Conservation (phyloP, 129 eudicot genomes). For the Escallonia rubra region DNA sequence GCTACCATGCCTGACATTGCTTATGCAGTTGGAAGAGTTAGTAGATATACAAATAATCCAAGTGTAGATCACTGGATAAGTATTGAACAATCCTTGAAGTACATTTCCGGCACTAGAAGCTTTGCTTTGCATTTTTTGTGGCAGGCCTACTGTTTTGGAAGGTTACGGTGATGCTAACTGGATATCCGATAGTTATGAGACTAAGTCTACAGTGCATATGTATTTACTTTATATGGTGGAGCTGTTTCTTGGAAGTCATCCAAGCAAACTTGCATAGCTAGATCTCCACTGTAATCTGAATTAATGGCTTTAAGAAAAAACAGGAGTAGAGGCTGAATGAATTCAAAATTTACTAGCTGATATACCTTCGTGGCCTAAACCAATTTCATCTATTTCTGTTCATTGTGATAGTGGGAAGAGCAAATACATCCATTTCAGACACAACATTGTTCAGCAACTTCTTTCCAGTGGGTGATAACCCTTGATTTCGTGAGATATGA, state of each 20-base stretch:
- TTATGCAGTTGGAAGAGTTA: neutral
- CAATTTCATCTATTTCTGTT: neutral
- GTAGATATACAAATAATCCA: neutral
- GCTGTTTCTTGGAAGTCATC: neutral
- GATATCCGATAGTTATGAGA: no score
- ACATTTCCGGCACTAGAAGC: neutral
- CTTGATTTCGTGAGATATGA: neutral
- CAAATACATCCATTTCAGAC: neutral
- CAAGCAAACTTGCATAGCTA: neutral
- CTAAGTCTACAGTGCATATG: neutral
- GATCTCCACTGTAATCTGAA: neutral
- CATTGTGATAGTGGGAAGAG: neutral
- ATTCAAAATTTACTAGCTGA: no score
- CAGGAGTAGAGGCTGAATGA: neutral
- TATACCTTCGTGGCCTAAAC: neutral
- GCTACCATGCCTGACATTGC: neutral
- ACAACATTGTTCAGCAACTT: neutral
- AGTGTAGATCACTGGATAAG: neutral
- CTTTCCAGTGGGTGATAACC: neutral
- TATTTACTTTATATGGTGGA: neutral
- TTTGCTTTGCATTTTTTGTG: neutral
- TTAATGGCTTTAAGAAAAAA: neutral
- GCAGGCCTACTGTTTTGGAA: neutral
- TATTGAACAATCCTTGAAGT: neutral
- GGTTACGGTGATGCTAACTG: neutral